Evolutionary conservation across 768 basidiomycete species (phyloP).

Genomic region (Phanerochaete carnosa): DNA sequence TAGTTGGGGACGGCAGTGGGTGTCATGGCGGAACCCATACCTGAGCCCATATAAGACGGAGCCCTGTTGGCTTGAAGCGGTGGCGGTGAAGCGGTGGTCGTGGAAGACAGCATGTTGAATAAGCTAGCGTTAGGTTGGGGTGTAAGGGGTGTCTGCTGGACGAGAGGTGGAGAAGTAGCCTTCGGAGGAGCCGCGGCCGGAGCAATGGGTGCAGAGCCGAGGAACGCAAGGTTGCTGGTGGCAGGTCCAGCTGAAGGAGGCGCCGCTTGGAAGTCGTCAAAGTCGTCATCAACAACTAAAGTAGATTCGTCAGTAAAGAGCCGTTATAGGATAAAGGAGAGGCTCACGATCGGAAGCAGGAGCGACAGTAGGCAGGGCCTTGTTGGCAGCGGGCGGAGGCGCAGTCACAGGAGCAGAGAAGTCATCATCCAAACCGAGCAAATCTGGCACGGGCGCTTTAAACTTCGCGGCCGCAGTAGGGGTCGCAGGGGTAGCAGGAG

Average conservation of each 20-base stretch:
- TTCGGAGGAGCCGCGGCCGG: slow-evolving; percentile 31
- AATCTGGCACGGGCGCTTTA: slow-evolving; percentile 54
- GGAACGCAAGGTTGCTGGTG: slow-evolving; percentile 5
- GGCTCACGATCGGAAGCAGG: slow-evolving; percentile 9
- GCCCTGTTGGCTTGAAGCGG: slow-evolving; percentile 4
- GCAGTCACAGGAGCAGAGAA: slow-evolving; percentile 33
- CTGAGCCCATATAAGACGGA: slow-evolving; percentile 8
- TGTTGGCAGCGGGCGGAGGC: slow-evolving; percentile 37
- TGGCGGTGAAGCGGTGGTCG: slow-evolving; percentile 10
- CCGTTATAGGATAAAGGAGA: not conserved
- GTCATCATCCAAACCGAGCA: slow-evolving; percentile 77
- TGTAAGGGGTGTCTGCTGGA: slow-evolving; percentile 4
- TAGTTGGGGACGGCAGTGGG: slow-evolving; percentile 10
- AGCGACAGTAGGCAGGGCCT: slow-evolving; percentile 51
- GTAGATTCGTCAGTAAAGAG: not conserved
- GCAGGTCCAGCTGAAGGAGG: slow-evolving; percentile 41
- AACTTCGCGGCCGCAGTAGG: slow-evolving; percentile 33
- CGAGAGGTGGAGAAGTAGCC: slow-evolving; percentile 12
- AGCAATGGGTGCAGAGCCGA: slow-evolving; percentile 11
- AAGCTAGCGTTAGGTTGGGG: slow-evolving; percentile 1
- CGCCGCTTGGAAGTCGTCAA: slow-evolving; percentile 81
- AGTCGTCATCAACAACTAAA: slow-evolving; percentile 63
- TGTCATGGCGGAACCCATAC: slow-evolving; percentile 8
- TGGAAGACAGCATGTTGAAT: slow-evolving; percentile 9
- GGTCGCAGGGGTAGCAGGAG: slow-evolving; percentile 16